Conservation (phyloP, 2,329 filamentous ascomycete genomes). For the Colletotrichum sp. region DNA sequence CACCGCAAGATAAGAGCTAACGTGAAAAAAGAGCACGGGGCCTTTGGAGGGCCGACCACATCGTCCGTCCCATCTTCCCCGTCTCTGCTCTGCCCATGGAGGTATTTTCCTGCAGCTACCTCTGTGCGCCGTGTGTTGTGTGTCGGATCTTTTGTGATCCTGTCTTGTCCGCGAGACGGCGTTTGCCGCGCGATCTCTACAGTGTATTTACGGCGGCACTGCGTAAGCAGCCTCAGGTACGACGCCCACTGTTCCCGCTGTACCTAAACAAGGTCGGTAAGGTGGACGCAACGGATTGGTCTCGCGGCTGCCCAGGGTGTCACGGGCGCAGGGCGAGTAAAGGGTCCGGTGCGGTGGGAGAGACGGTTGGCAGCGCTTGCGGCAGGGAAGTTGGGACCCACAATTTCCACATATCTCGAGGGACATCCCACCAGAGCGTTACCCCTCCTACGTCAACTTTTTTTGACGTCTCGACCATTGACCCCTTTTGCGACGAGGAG, state of each 20-base stretch:
- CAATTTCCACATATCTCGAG: not conserved
- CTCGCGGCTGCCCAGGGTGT: not conserved
- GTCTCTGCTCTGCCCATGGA: not conserved
- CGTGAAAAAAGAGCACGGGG: not conserved
- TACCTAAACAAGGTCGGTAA: not conserved
- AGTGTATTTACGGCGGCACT: not conserved
- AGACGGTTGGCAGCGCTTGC: slow-evolving; percentile 14
- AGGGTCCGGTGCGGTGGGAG: slow-evolving; percentile 13
- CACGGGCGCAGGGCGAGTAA: slow-evolving; percentile 4
- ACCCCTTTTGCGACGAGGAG: not conserved
- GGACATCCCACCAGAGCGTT: slow-evolving; percentile 15
- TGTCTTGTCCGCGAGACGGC: not conserved
- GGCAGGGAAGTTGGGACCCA: not conserved
- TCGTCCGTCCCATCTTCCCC: not conserved
- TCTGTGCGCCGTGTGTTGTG: not conserved
- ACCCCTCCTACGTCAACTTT: slow-evolving; percentile 21
- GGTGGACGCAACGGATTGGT: not conserved
- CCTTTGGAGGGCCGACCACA: not conserved
- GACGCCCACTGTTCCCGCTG: not conserved
- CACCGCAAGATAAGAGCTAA: not conserved
- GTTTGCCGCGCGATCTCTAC: not conserved
- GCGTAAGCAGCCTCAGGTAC: not conserved
- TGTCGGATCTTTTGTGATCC: not conserved
- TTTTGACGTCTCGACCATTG: not conserved
- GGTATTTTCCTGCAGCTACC: not conserved